phyloP scores from a whole-genome alignment of 768 basidiomycete species.

The Cystofilobasidium macerans region DNA sequence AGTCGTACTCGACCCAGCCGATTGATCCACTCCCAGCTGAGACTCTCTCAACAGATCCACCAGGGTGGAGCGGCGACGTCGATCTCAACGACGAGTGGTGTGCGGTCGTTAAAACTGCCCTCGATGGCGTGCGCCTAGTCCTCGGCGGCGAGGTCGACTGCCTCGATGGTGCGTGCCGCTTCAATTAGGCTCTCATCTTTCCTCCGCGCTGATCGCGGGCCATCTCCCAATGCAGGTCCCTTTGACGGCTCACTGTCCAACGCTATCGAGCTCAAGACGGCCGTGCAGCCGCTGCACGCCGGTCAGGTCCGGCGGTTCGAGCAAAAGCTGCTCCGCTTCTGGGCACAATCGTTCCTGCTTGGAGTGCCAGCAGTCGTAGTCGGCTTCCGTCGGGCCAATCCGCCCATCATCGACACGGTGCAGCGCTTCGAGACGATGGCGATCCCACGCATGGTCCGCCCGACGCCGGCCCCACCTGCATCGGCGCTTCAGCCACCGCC shows the following conservation, averaged over 20 bases:
- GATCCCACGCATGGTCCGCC: conserved; percentile 28
- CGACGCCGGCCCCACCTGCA: neutral
- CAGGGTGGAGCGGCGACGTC: conserved; percentile 37
- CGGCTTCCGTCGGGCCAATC: conserved; percentile 35
- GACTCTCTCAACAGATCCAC: conserved; percentile 25
- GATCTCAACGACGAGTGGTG: conserved; percentile 40
- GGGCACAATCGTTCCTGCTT: conserved; percentile 40
- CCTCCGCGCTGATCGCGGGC: too few relatives aligned
- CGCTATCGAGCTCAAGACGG: conserved; percentile 37
- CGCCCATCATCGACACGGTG: conserved; percentile 30
- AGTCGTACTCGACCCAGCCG: conserved; percentile 34
- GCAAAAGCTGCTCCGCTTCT: conserved; percentile 38
- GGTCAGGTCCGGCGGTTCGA: conserved; percentile 2
- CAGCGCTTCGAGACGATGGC: conserved; percentile 32
- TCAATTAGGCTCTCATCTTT: neutral
- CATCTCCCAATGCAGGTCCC: neutral
- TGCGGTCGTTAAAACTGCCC: conserved; percentile 35
- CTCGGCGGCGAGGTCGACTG: conserved; percentile 40
- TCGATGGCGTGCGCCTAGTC: conserved; percentile 35
- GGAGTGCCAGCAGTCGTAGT: conserved; percentile 36
- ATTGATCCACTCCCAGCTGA: neutral
- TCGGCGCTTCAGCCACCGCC: neutral
- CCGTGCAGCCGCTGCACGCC: neutral
- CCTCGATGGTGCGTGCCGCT: conserved; percentile 29
- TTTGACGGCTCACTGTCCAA: conserved; percentile 7